Evolutionary conservation across 2,329 filamentous ascomycete genomes (phyloP).

Genomic region (Thelonectria olida): DNA sequence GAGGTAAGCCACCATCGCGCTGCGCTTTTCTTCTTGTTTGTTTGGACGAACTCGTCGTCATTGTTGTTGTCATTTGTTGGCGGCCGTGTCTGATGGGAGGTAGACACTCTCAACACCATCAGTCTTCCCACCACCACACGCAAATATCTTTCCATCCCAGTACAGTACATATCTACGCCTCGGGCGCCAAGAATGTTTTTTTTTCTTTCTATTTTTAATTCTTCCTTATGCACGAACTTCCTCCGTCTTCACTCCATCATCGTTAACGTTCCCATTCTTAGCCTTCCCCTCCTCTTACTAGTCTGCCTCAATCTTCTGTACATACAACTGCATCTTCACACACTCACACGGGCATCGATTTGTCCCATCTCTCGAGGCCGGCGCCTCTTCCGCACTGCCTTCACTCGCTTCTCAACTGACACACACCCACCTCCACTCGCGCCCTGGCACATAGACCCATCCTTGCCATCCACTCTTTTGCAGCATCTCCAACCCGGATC

Average conservation of each 20-base stretch:
- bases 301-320: conserved; percentile 16
- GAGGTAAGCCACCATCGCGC: conserved; percentile 25
- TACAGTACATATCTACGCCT: background rate
- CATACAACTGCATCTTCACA: conserved; percentile 5
- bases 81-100: background rate
- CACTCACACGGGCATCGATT: conserved; percentile 20
- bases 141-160: no score
- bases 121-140: background rate
- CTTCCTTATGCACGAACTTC: no score
- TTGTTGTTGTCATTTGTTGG: background rate
- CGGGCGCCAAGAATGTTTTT: background rate
- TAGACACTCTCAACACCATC: conserved; percentile 17
- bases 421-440: conserved; percentile 28
- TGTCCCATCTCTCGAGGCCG: conserved; percentile 20
- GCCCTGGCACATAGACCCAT: conserved; percentile 24
- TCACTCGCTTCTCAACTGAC: conserved; percentile 17
- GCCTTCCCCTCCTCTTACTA: conserved; percentile 8
- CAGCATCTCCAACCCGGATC: conserved; percentile 21
- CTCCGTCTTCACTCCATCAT: conserved; percentile 8
- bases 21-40: conserved; percentile 20
- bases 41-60: conserved; percentile 26
- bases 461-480: conserved; percentile 17
- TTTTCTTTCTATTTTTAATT: no score
- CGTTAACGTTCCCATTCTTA: conserved; percentile 10
- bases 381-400: conserved; percentile 22